phyloP scores from a whole-genome alignment of 305 asterid genomes.

The Fraxinus floribunda region DNA sequence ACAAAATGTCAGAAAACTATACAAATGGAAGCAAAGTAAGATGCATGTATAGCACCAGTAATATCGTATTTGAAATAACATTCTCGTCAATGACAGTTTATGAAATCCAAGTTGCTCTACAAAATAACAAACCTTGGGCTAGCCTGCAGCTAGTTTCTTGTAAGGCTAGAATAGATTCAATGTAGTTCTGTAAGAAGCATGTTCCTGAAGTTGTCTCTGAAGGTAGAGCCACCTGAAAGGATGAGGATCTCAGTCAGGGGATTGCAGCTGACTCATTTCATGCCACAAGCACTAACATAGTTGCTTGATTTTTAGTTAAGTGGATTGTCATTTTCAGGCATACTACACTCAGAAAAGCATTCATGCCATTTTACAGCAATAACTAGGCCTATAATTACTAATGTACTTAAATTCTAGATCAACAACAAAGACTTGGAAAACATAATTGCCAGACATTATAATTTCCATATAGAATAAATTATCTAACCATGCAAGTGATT shows the following conservation, averaged over 20 bases:
- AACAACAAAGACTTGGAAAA: slow-evolving; percentile 13
- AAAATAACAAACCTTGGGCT: slow-evolving; percentile 61
- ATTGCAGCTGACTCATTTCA: slow-evolving; percentile 20
- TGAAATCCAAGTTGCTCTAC: slow-evolving; percentile 18
- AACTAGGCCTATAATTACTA: neutral
- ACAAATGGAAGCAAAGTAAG: neutral
- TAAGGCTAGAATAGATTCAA: slow-evolving; percentile 86
- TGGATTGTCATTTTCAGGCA: neutral
- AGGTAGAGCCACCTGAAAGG: slow-evolving; percentile 89
- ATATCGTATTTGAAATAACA: slow-evolving; percentile 1
- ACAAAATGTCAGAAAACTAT: neutral
- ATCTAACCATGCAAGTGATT: neutral
- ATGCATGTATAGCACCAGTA: neutral
- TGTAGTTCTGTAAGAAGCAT: slow-evolving; percentile 84
- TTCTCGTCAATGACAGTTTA: slow-evolving; percentile 12
- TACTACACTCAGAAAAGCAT: slow-evolving; percentile 1
- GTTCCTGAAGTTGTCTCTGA: slow-evolving; percentile 75
- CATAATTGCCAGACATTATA: neutral
- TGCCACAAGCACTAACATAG: slow-evolving; percentile 15
- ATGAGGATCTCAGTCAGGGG: slow-evolving; percentile 29
- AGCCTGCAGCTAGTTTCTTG: slow-evolving; percentile 76
- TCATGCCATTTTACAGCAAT: slow-evolving; percentile 6
- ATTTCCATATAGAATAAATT: neutral
- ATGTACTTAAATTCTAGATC: slow-evolving; percentile 11
- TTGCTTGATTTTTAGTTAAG: neutral